A percentile compares a stretch with the other conserved stretches of the same genome.
These are phyloP conservation scores for Aurifilum marmelostoma DNA, from an alignment of 2,329 filamentous ascomycete species.

Conservation along the genomic window DNA sequence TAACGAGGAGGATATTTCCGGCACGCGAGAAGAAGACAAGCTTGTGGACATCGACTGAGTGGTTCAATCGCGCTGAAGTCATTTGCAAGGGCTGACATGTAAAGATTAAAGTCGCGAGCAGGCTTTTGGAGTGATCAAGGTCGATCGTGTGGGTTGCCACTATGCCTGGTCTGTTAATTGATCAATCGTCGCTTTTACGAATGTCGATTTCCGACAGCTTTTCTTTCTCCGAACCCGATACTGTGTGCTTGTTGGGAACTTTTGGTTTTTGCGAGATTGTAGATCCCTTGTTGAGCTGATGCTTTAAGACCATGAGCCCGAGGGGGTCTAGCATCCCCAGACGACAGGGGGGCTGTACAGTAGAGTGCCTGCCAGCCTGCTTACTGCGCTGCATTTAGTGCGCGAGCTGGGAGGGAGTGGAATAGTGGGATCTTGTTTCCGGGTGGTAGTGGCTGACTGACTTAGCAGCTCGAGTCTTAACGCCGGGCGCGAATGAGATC, in stretches of 20 bases:
- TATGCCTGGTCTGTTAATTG: background rate
- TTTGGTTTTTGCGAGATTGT: too few relatives aligned
- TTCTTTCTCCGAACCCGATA: background rate
- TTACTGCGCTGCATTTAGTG: background rate
- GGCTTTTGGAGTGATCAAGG: background rate
- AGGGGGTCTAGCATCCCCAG: too few relatives aligned
- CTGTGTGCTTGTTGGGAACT: too few relatives aligned
- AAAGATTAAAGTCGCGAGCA: background rate
- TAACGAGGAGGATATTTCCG: background rate
- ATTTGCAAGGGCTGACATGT: background rate
- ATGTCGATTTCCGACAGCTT: background rate
- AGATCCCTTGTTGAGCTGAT: too few relatives aligned
- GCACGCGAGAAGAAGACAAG: background rate
- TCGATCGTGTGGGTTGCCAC: background rate
- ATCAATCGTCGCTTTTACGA: background rate
- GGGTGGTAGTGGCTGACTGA: background rate
- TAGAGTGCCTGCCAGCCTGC: too few relatives aligned
- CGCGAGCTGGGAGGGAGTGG: too few relatives aligned
- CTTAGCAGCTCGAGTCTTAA: background rate
- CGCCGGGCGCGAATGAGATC: conserved; percentile 4
- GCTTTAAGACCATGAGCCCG: background rate
- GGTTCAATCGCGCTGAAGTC: background rate
- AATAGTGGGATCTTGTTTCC: background rate
- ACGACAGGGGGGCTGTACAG: too few relatives aligned
- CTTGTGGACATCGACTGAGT: conserved; percentile 19